Evolutionary conservation across 306 rosid species (phyloP).

Genomic region (Prunus campanulata): DNA sequence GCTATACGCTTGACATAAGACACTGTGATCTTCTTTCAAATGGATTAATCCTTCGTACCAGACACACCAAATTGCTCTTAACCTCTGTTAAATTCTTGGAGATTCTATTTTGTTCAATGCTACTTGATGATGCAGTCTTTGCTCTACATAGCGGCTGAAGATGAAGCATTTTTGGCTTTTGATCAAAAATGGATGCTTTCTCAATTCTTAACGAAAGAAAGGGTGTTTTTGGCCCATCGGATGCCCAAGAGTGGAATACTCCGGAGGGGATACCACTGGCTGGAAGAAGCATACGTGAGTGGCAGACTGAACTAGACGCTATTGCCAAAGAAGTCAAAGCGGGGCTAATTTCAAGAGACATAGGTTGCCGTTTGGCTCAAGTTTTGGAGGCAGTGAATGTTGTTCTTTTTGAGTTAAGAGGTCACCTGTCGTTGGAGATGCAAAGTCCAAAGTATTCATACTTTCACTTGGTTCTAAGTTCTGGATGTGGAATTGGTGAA

Average conservation of each 20-base stretch:
- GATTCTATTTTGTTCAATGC: not conserved
- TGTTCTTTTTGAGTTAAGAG: conserved; percentile 12
- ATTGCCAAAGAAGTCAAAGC: conserved; percentile 16
- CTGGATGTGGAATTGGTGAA: conserved; percentile 18
- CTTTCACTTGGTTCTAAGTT: conserved; percentile 19
- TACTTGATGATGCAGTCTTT: conserved; percentile 8
- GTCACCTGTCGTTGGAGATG: conserved; percentile 4
- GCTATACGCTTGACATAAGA: no score
- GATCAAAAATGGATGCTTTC: conserved; percentile 10
- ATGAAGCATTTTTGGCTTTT: conserved; percentile 8
- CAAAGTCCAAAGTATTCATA: conserved; percentile 12
- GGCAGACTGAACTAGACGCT: conserved; percentile 15
- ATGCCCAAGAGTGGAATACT: conserved; percentile 2
- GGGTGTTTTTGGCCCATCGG: not conserved
- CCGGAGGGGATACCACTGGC: conserved; percentile 7
- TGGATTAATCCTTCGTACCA: not conserved
- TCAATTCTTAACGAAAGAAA: conserved; percentile 1
- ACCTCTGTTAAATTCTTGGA: not conserved
- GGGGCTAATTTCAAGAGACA: conserved; percentile 6
- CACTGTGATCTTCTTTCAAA: no score
- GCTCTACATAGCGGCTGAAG: conserved; percentile 18
- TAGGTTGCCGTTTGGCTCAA: conserved; percentile 10
- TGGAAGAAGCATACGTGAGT: not conserved
- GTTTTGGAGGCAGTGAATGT: conserved; percentile 19
- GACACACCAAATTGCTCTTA: not conserved